These are phyloP conservation scores for Fusarium palustre DNA, from an alignment of 2,329 filamentous ascomycete genomes.

Conservation along the genomic window DNA sequence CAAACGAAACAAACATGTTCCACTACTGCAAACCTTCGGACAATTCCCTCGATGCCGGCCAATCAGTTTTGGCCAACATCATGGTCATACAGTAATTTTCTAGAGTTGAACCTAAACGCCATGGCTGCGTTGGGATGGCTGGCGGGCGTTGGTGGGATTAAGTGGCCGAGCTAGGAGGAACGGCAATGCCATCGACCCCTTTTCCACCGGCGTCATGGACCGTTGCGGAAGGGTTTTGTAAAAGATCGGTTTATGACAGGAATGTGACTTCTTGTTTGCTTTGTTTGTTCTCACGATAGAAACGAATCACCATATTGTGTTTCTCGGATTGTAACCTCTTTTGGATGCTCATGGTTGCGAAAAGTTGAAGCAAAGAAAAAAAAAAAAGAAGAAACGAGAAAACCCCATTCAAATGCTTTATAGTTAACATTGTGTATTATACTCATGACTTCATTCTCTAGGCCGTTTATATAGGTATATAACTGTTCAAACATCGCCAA, in stretches of 20 bases:
- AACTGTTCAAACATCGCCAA: constrained; percentile 17
- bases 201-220: background rate
- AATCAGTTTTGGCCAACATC: background rate
- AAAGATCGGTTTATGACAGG: background rate
- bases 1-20: background rate
- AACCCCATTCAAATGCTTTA: too few species aligned
- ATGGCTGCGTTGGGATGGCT: background rate
- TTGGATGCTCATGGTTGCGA: background rate
- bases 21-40: background rate
- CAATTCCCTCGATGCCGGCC: background rate
- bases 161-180: background rate
- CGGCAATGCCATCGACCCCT: background rate
- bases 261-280: background rate
- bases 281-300: background rate
- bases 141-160: background rate
- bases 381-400: too few species aligned
- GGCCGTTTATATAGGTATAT: constrained; percentile 34
- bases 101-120: background rate
- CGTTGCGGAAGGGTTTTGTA: background rate
- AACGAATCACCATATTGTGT: too few species aligned
- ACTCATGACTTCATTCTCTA: constrained; percentile 39
- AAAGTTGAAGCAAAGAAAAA: too few species aligned
- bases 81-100: background rate
- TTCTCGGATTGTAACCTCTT: too few species aligned
- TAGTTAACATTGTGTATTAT: constrained; percentile 16